Base-by-base conservation (phyloP, 2,329 filamentous ascomycete species). In the Neopestalotiopsis sp. region DNA sequence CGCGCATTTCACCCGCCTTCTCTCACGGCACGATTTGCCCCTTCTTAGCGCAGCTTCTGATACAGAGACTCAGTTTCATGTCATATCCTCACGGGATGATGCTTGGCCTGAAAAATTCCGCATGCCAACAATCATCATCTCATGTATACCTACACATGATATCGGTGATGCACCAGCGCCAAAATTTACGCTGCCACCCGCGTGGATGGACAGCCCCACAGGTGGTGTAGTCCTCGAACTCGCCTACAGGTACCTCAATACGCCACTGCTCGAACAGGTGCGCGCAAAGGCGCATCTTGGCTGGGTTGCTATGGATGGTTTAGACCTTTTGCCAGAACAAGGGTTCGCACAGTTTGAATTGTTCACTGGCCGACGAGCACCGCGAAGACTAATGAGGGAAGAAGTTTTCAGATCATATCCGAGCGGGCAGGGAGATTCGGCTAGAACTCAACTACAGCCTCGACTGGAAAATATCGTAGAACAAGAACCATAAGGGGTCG, bases 281-380 rank as follows among this genome's bases (percentile, higher is more conserved):
- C 86, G 90, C 20, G 81, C 83, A 66, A 80, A 88, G 77, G 83
- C 88, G 24, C 82, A 89, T 67, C 82, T 86, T 71, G 86, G 92
- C 56, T 95, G 92, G 92, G 90, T 94, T 0, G 85, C 92, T 20
- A 88, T 94, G 79, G 91, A 94, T 74, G 92, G 92, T 0, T 81
- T 95, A 13, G 92, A 95, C 73, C 85, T 94, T 61, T 79, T 95
- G 14, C 91, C 91, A 0, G 93, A 95, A 77, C 92, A 95, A 76
- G 93, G 91, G 0, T 93, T 93, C 79, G 92, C 92, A 1, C 92
- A 95, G 74, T 95, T 95, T 75, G 93, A 95, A 79, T 80, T 95
- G 2, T 94, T 95, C 77, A 94, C 92, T 0, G 92, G 92, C 0
- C 85, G 91, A 65, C 86, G 90, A 73, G 91, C 91, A 10, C 91